phyloP scores from a whole-genome alignment of 495 filamentous ascomycete genomes.

The Hypoxylon rickii region DNA sequence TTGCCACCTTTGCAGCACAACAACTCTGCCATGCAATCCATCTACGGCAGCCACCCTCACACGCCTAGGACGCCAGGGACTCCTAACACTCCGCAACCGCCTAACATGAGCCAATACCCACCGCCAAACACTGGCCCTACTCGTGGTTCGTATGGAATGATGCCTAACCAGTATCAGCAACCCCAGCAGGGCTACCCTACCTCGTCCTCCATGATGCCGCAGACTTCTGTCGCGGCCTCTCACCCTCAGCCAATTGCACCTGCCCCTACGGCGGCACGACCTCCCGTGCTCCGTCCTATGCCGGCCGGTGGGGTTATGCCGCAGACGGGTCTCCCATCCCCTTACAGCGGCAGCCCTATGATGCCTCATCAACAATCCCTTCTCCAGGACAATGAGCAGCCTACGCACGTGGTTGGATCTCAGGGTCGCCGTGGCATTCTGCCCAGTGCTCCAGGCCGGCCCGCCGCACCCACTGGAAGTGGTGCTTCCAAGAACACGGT shows the following conservation, averaged over 20 bases:
- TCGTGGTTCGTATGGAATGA: slow-evolving; percentile 54
- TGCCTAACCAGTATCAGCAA: slow-evolving; percentile 57
- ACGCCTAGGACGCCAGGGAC: slow-evolving; percentile 65
- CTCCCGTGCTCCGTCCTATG: slow-evolving; percentile 62
- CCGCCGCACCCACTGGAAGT: slow-evolving; percentile 63
- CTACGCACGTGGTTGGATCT: slow-evolving; percentile 89
- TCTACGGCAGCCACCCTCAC: slow-evolving; percentile 65
- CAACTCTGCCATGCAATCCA: slow-evolving; percentile 62
- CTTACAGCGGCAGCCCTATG: slow-evolving; percentile 53
- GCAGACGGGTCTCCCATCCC: slow-evolving; percentile 53
- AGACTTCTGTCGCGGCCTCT: slow-evolving; percentile 65
- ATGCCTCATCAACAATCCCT: slow-evolving; percentile 47
- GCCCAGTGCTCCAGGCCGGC: slow-evolving; percentile 84
- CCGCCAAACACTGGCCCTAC: slow-evolving; percentile 60
- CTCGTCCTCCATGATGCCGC: slow-evolving; percentile 66
- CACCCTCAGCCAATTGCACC: slow-evolving; percentile 76
- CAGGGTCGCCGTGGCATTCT: slow-evolving; percentile 88
- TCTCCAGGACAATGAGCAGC: slow-evolving; percentile 59
- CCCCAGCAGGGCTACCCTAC: slow-evolving; percentile 62
- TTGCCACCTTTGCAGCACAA: slow-evolving; percentile 71
- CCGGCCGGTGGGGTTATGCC: slow-evolving; percentile 63
- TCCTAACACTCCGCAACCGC: slow-evolving; percentile 64
- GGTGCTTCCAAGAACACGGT: slow-evolving; percentile 75
- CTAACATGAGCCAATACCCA: slow-evolving; percentile 64
- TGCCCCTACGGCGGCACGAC: slow-evolving; percentile 64